Evolutionary conservation across 2,329 filamentous ascomycete genomes (phyloP).

Genomic region (Sporothrix brunneoviolacea): DNA sequence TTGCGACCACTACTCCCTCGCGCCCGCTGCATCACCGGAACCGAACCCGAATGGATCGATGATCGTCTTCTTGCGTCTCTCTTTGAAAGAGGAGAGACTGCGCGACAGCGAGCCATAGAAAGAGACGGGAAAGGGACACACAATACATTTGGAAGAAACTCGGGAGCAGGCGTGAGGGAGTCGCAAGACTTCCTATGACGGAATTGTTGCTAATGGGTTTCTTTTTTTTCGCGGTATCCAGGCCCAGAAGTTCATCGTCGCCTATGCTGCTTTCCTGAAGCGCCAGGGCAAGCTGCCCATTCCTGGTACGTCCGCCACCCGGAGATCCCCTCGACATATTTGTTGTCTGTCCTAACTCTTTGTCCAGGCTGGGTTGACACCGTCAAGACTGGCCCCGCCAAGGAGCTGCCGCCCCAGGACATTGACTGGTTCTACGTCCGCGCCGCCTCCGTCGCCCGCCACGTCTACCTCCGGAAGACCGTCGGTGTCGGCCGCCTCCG

Average conservation of each 20-base stretch:
- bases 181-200: conserved; percentile 66
- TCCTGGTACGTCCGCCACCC: conserved; percentile 54
- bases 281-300: conserved; percentile 88
- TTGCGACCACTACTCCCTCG: conserved; percentile 7
- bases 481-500: conserved; percentile 94
- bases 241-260: conserved; percentile 80
- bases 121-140: conserved; percentile 13
- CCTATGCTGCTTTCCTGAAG: conserved; percentile 87
- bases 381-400: conserved; percentile 94
- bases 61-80: neutral
- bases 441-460: conserved; percentile 89
- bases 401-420: conserved; percentile 96
- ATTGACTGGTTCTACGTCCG: conserved; percentile 95
- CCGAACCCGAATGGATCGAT: conserved; percentile 1
- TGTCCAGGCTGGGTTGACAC: conserved; percentile 90
- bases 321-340: no score
- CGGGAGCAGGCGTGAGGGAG: conserved; percentile 64
- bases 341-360: neutral
- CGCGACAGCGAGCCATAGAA: neutral
- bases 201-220: conserved; percentile 62
- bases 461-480: conserved; percentile 99
- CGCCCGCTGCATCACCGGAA: conserved; percentile 6
- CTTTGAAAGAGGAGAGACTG: neutral
- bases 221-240: conserved; percentile 37
- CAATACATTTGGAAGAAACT: conserved; percentile 21